A percentile compares a stretch with the other conserved stretches of the same genome.
Conservation (phyloP, 148 eudicot species). For the Rhododendron griersonianum region DNA sequence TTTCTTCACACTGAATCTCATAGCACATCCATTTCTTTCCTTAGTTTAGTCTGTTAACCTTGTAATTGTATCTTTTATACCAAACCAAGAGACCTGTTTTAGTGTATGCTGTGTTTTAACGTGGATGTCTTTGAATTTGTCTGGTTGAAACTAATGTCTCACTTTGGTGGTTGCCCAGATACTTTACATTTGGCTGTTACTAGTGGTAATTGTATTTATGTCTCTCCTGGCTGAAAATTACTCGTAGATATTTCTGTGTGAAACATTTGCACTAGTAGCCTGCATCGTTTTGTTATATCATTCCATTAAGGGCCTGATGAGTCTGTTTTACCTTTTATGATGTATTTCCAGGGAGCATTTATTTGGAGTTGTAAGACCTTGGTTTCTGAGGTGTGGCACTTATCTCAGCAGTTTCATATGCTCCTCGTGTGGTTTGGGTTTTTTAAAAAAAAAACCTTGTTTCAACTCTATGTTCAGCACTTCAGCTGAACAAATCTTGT, state of each 20-base stretch:
- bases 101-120: not conserved
- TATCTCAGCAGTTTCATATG: not conserved
- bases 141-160: not conserved
- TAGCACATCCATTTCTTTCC: not conserved
- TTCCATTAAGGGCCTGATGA: not conserved
- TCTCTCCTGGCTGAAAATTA: not conserved
- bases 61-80: not conserved
- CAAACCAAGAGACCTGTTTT: not conserved
- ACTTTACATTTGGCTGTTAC: not conserved
- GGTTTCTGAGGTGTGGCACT: slow-evolving; percentile 71
- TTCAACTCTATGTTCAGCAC: not conserved
- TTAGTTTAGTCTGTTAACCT: not conserved
- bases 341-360: slow-evolving; percentile 75
- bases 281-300: slow-evolving; percentile 1
- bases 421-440: not conserved
- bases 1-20: not conserved
- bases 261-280: not conserved
- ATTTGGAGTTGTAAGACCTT: slow-evolving; percentile 93
- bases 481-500: not conserved
- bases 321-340: slow-evolving; percentile 9
- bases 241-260: not conserved
- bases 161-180: not conserved
- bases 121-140: not conserved
- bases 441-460: not conserved
- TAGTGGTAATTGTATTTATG: not conserved